These are phyloP conservation scores for Zhuliangozyma blackwelliae DNA, from an alignment of 1,139 yeast species.

Conservation along the genomic window DNA sequence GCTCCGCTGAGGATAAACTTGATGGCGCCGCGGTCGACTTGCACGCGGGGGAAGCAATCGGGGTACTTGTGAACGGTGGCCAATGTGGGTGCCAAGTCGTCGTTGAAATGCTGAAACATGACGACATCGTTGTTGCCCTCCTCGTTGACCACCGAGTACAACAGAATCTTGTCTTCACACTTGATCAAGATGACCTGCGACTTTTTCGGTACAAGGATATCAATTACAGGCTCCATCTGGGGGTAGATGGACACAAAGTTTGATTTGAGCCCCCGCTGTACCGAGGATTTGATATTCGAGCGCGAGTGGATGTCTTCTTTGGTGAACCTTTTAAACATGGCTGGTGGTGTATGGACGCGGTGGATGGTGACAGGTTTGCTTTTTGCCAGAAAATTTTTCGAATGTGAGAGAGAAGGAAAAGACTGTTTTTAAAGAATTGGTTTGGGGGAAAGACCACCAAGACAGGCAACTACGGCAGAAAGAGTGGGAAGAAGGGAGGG, in stretches of 20 bases:
- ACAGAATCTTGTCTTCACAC: conserved; percentile 83
- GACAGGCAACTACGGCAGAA: too few species aligned
- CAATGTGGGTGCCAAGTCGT: conserved; percentile 77
- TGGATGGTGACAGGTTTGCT: neutral
- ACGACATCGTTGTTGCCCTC: conserved; percentile 34
- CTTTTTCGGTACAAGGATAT: conserved; percentile 84
- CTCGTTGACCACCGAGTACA: conserved; percentile 71
- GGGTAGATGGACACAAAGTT: conserved; percentile 74
- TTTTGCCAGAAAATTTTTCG: neutral
- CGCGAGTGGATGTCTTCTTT: conserved; percentile 87
- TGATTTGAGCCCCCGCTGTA: conserved; percentile 76
- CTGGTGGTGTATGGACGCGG: too few species aligned
- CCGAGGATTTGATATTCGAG: conserved; percentile 88
- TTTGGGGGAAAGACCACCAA: too few species aligned
- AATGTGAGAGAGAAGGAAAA: too few species aligned
- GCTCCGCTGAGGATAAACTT: conserved; percentile 93
- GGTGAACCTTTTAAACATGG: conserved; percentile 66
- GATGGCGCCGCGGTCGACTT: conserved; percentile 95
- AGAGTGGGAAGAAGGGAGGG: too few species aligned
- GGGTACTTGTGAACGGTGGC: conserved; percentile 81
- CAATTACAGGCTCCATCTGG: conserved; percentile 66
- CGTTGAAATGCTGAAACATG: conserved; percentile 71
- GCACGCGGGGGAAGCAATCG: conserved; percentile 75
- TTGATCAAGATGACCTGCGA: conserved; percentile 78
- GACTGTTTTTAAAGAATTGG: too few species aligned